Percentiles rank a stretch among this genome's conserved stretches.
Conservation (phyloP, 2,329 filamentous ascomycete genomes). For the Fusarium torreyae region DNA sequence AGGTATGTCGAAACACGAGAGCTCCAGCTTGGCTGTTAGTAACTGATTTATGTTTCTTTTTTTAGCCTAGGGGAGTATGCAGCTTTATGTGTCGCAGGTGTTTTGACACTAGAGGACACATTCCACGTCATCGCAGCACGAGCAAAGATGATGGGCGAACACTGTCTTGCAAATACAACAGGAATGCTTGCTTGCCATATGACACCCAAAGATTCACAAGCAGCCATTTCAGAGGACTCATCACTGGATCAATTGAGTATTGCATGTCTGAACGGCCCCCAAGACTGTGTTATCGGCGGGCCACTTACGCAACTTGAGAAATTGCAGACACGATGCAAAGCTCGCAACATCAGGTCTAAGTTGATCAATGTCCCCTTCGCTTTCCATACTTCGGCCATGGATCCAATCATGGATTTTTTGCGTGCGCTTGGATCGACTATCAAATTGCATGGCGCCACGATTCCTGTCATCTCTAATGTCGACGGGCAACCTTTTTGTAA, state of each 20-base stretch:
- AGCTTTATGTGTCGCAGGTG: not conserved
- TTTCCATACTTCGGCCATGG: constrained; percentile 4
- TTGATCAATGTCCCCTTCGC: not conserved
- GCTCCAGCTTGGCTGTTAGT: too few relatives aligned
- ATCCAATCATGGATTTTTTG: not conserved
- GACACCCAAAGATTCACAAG: not conserved
- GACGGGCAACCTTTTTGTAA: not conserved
- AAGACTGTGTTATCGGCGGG: constrained; percentile 5
- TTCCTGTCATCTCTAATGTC: constrained; percentile 5
- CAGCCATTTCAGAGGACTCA: not conserved
- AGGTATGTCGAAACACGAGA: not conserved
- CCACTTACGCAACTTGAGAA: not conserved
- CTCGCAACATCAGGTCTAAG: not conserved
- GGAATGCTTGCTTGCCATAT: constrained; percentile 9
- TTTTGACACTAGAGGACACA: not conserved
- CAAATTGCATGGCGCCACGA: not conserved
- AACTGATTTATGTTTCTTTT: not conserved
- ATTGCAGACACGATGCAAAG: not conserved
- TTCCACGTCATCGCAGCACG: not conserved
- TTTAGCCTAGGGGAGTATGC: constrained; percentile 6
- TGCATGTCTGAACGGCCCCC: not conserved
- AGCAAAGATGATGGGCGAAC: constrained; percentile 2
- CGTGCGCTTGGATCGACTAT: not conserved
- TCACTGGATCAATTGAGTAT: not conserved
- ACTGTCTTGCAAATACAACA: not conserved